Conservation (phyloP, 345 rosid species). For the Stellera chamaejasme region DNA sequence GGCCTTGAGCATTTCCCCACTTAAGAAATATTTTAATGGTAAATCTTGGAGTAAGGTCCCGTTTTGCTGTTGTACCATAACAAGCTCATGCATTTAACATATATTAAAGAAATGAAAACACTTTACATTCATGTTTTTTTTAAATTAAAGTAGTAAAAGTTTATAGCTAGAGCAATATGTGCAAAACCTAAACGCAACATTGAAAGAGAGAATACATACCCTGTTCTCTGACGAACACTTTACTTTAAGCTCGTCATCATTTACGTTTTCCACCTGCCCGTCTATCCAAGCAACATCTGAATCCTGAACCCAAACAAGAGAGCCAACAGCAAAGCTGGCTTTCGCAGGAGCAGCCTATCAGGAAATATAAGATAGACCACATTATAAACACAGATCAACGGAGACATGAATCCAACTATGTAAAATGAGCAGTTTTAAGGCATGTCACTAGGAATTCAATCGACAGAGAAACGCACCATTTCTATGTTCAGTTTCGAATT, state of each 20-base stretch:
- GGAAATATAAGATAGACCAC: not conserved
- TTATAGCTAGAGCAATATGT: no score
- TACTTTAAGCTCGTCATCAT: constrained; percentile 49
- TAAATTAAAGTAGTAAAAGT: not conserved
- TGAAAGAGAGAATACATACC: constrained; percentile 32
- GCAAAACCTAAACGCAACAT: not conserved
- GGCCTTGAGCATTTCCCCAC: no score
- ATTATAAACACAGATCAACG: no score
- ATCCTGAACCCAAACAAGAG: constrained; percentile 87
- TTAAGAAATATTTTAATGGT: no score
- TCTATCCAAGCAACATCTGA: constrained; percentile 77
- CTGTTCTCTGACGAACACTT: constrained; percentile 51
- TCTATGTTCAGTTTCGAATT: constrained; percentile 21
- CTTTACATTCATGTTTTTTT: no score
- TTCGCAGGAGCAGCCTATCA: constrained; percentile 40
- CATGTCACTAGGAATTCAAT: no score
- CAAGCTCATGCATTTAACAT: no score
- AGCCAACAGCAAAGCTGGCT: constrained; percentile 48
- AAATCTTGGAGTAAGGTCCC: no score
- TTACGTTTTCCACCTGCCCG: constrained; percentile 66
- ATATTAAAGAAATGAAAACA: no score
- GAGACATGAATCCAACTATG: no score
- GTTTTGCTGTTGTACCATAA: no score
- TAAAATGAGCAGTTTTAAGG: no score
- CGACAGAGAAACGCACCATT: constrained; percentile 21